A percentile compares a stretch with the other conserved stretches of the same genome.
phyloP scores from a whole-genome alignment of 2,329 filamentous ascomycete species.

The Xylaria polymorpha region DNA sequence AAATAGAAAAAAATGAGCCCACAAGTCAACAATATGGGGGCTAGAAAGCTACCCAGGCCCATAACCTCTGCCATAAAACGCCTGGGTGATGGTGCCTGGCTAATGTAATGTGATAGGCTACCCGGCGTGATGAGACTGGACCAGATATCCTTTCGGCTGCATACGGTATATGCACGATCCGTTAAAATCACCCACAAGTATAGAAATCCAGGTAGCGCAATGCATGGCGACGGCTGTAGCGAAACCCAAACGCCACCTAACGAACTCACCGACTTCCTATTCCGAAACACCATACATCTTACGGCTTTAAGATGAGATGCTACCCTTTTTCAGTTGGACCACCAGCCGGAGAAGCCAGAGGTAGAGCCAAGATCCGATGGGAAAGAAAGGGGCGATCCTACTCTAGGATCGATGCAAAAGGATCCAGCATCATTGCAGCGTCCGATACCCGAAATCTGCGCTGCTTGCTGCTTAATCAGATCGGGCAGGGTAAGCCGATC shows the following conservation, averaged over 20 bases:
- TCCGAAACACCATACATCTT: constrained; percentile 5
- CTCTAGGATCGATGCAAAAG: constrained; percentile 12
- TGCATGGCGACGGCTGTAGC: constrained; percentile 20
- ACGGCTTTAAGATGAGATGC: constrained; percentile 14
- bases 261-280: constrained; percentile 35
- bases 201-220: constrained; percentile 29
- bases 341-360: background rate
- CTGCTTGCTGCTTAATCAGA: constrained; percentile 31
- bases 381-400: background rate
- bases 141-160: constrained; percentile 23
- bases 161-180: constrained; percentile 32
- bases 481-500: constrained; percentile 38
- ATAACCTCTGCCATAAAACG: constrained; percentile 16
- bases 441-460: constrained; percentile 40
- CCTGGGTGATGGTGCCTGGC: constrained; percentile 31
- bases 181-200: constrained; percentile 21
- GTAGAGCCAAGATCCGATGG: constrained; percentile 19
- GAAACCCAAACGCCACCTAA: constrained; percentile 22
- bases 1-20: constrained; percentile 7
- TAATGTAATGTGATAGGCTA: constrained; percentile 34
- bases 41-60: constrained; percentile 3
- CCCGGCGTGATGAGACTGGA: constrained; percentile 30
- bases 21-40: constrained; percentile 12
- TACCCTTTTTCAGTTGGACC: constrained; percentile 12
- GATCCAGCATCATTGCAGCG: constrained; percentile 13